A percentile compares a stretch with the other conserved stretches of the same genome.
phyloP scores from a whole-genome alignment of 768 basidiomycete species.

The Leccinum imitatum region DNA sequence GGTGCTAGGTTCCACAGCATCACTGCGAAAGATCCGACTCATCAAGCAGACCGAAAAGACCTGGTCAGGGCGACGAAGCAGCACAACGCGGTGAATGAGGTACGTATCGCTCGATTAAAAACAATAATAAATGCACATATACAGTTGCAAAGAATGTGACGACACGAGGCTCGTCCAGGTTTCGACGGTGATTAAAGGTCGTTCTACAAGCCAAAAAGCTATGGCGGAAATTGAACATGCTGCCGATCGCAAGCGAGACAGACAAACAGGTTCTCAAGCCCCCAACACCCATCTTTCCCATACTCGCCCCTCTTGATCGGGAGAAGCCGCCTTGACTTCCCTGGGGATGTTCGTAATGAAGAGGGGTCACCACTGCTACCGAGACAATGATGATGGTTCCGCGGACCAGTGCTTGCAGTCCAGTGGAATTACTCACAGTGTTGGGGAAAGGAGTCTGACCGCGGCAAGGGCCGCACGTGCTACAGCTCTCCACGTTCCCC shows the following conservation, averaged over 20 bases:
- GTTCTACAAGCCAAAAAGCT: background rate
- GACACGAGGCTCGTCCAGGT: background rate
- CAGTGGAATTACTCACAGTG: background rate
- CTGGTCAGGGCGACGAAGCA: background rate
- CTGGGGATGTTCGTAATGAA: background rate
- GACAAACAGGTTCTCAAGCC: background rate
- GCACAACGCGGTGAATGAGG: background rate
- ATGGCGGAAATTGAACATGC: background rate
- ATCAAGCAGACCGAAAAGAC: background rate
- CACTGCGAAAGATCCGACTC: background rate
- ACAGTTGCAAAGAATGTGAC: background rate
- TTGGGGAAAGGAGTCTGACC: background rate
- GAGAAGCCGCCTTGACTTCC: background rate
- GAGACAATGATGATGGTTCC: background rate
- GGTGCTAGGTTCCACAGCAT: background rate
- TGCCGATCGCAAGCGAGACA: background rate
- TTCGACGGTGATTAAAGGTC: background rate
- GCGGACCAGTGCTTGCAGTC: background rate
- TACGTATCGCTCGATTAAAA: background rate
- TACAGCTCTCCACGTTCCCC: no score
- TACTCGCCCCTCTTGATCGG: background rate
- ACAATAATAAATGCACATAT: background rate
- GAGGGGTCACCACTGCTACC: background rate
- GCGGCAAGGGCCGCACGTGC: background rate
- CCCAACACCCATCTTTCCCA: background rate